Evolutionary conservation across 208 protist species (phyloP).

Genomic region (Crithidia acanthocephali): DNA sequence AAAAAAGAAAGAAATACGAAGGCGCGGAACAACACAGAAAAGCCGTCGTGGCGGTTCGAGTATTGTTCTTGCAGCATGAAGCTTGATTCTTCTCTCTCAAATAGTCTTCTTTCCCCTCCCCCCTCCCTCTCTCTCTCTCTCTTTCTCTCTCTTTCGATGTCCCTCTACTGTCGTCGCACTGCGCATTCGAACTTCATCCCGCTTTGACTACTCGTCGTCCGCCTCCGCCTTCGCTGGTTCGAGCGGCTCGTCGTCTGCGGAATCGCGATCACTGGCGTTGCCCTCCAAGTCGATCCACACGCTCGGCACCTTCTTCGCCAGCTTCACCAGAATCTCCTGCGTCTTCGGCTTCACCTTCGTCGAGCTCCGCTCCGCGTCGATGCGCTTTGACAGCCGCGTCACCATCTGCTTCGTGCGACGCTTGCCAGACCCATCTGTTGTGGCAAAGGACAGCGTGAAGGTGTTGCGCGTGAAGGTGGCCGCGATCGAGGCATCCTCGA

Average conservation of each 20-base stretch:
- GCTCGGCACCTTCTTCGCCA: constrained; percentile 54
- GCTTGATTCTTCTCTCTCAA: too few species aligned
- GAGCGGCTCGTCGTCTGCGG: constrained; percentile 12
- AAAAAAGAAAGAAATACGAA: neutral
- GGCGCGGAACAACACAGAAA: neutral
- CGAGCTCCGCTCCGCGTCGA: constrained; percentile 47
- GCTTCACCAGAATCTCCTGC: constrained; percentile 61
- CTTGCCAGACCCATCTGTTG: constrained; percentile 29
- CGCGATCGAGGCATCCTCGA: constrained; percentile 42
- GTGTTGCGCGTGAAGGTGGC: constrained; percentile 44
- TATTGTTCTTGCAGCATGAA: too few species aligned
- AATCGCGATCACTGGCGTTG: constrained; percentile 41
- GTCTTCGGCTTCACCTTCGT: constrained; percentile 58
- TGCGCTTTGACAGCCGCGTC: constrained; percentile 53
- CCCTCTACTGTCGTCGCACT: neutral
- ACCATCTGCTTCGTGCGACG: constrained; percentile 40
- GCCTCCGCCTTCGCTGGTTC: constrained; percentile 21
- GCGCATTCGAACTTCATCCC: constrained; percentile 6
- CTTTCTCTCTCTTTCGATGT: neutral
- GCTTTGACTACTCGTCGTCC: constrained; percentile 21
- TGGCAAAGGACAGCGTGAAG: constrained; percentile 43
- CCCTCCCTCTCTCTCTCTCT: neutral
- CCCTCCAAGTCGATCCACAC: constrained; percentile 70
- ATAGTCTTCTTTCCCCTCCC: neutral
- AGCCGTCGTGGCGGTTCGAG: too few species aligned